These are phyloP conservation scores for Sophora flavescens DNA, from an alignment of 306 rosid genomes.

Conservation along the genomic window DNA sequence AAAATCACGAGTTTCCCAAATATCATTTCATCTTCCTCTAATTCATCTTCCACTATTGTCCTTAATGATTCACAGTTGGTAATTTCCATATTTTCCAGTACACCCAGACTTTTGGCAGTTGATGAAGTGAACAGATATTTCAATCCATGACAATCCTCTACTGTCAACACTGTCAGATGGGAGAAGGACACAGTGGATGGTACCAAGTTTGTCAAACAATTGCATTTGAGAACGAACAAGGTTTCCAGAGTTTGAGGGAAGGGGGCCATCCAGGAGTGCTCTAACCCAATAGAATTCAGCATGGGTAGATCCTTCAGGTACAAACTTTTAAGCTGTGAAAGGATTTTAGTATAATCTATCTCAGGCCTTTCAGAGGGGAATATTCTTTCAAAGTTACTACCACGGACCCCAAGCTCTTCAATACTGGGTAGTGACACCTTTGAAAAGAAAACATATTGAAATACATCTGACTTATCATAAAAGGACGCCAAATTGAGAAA, in stretches of 20 bases:
- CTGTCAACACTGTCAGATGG: background rate
- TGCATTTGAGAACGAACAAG: background rate
- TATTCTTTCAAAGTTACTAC: background rate
- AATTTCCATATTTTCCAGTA: background rate
- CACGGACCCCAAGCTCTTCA: background rate
- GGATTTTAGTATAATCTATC: background rate
- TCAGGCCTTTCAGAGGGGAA: background rate
- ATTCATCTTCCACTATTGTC: background rate
- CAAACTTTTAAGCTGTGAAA: constrained; percentile 2
- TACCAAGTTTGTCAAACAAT: constrained; percentile 8
- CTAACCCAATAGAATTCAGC: constrained; percentile 3
- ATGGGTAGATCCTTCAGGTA: background rate
- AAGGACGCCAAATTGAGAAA: fast-evolving
- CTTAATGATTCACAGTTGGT: background rate
- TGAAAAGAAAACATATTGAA: background rate
- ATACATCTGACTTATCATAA: background rate
- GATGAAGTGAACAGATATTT: constrained; percentile 20
- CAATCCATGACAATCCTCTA: background rate
- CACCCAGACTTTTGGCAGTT: constrained; percentile 7
- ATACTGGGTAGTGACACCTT: background rate
- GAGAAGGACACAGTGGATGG: constrained; percentile 24
- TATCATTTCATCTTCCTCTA: background rate
- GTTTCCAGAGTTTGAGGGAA: background rate
- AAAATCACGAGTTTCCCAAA: background rate
- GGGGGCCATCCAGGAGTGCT: background rate